phyloP scores from a whole-genome alignment of 768 basidiomycete species.

The Mrakia gelida region DNA sequence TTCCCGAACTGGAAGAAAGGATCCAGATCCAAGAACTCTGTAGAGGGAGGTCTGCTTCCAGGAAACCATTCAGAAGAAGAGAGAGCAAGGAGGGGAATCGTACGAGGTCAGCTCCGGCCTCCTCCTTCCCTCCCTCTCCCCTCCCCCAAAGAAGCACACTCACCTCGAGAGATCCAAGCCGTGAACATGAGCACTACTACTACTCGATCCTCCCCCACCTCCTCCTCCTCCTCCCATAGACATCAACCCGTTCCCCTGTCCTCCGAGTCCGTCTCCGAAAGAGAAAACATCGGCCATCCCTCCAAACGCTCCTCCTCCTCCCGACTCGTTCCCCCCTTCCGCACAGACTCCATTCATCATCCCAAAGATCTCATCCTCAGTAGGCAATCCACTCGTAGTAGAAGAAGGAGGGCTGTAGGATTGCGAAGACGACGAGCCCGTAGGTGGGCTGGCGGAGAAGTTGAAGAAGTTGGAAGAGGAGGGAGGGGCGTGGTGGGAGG shows the following conservation, averaged over 20 bases:
- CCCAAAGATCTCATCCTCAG: slow-evolving; percentile 22
- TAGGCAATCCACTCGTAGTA: slow-evolving; percentile 5
- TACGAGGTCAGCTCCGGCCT: slow-evolving; percentile 4
- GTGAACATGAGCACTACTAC: too few species aligned
- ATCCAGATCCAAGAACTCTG: slow-evolving; percentile 11
- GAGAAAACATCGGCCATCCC: background rate
- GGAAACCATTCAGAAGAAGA: background rate
- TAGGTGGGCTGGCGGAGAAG: background rate
- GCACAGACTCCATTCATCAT: slow-evolving; percentile 12
- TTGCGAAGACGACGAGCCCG: background rate
- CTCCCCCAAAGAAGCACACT: background rate
- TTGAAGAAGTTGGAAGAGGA: background rate
- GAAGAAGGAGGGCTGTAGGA: background rate
- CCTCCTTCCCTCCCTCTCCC: background rate
- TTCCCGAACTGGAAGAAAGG: slow-evolving; percentile 5
- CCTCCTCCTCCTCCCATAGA: background rate
- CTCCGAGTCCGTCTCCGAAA: background rate
- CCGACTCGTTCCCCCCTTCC: background rate
- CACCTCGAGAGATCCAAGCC: background rate
- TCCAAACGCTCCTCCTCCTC: background rate
- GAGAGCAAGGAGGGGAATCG: background rate
- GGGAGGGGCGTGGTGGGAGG: background rate
- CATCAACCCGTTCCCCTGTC: background rate
- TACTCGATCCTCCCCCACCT: background rate
- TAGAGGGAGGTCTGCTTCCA: background rate